A percentile compares a stretch with the other conserved stretches of the same genome.
Evolutionary conservation across 805 yeast genomes (phyloP).

Genomic region (Yamadazyma tumulicola): DNA sequence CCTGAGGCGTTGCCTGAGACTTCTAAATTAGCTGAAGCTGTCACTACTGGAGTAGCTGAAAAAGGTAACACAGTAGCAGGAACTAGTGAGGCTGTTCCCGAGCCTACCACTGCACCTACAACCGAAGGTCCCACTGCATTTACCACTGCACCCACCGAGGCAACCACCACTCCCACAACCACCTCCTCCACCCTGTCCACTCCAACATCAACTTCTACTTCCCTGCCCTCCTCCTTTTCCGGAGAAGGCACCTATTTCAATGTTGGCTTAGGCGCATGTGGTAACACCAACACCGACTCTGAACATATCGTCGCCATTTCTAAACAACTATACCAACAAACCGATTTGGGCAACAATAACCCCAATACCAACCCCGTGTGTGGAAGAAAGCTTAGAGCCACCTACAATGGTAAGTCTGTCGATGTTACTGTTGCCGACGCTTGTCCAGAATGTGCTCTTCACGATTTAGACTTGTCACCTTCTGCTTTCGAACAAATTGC

Average conservation of each 20-base stretch:
- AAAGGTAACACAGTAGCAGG: constrained; percentile 7
- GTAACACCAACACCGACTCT: constrained; percentile 38
- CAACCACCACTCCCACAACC: constrained; percentile 8
- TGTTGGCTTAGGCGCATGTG: constrained; percentile 55
- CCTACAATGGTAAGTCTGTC: constrained; percentile 48
- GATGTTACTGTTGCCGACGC: constrained; percentile 55
- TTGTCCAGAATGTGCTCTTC: constrained; percentile 50
- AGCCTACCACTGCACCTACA: constrained; percentile 1
- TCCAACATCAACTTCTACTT: constrained; percentile 10
- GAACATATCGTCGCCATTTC: constrained; percentile 56
- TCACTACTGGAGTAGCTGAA: constrained; percentile 10
- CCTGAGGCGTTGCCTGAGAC: constrained; percentile 8
- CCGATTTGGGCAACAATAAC: constrained; percentile 30
- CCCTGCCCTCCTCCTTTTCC: constrained; percentile 9
- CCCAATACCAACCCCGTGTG: constrained; percentile 49
- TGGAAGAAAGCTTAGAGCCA: constrained; percentile 48
- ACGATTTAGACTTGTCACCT: constrained; percentile 60
- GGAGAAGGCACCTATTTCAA: constrained; percentile 47
- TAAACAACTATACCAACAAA: constrained; percentile 34
- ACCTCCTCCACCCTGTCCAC: constrained; percentile 10
- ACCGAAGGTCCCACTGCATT: constrained; percentile 5
- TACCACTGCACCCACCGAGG: constrained; percentile 7
- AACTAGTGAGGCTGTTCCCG: background rate
- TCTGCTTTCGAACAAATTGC: constrained; percentile 53
- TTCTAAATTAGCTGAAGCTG: constrained; percentile 6